Evolutionary conservation across 2,329 filamentous ascomycete species (phyloP).

Genomic region (Botrytis medusae): DNA sequence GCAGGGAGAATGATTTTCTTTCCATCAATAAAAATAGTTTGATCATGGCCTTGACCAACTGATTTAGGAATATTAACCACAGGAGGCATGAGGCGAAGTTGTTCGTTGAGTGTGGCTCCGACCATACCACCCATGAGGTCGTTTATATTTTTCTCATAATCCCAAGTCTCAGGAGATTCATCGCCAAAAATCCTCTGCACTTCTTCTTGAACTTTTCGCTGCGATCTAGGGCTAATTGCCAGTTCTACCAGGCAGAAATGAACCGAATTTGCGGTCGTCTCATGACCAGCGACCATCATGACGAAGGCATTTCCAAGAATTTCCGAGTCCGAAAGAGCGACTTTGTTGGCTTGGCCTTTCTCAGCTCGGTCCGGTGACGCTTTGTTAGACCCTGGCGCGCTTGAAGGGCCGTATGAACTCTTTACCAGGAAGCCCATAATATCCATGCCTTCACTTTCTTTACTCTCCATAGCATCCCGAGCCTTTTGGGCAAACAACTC

Average conservation of each 20-base stretch:
- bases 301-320: constrained; percentile 72
- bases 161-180: constrained; percentile 61
- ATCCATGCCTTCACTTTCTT: constrained; percentile 50
- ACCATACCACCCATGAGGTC: constrained; percentile 67
- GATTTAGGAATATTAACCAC: constrained; percentile 72
- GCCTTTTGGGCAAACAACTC: constrained; percentile 56
- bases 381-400: constrained; percentile 37
- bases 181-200: constrained; percentile 64
- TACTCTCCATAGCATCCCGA: constrained; percentile 44
- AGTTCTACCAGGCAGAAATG: constrained; percentile 70
- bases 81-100: constrained; percentile 69
- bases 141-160: constrained; percentile 67
- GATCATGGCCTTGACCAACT: constrained; percentile 49
- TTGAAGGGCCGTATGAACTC: constrained; percentile 42
- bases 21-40: constrained; percentile 50
- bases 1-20: constrained; percentile 28
- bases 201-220: constrained; percentile 67
- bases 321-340: constrained; percentile 60
- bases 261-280: constrained; percentile 74
- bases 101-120: constrained; percentile 76
- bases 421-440: constrained; percentile 54
- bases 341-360: constrained; percentile 53
- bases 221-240: constrained; percentile 62
- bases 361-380: constrained; percentile 45
- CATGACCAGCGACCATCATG: constrained; percentile 72